These are phyloP conservation scores for Phialemonium atrogriseum DNA, from an alignment of 2,329 filamentous ascomycete genomes.

Conservation along the genomic window DNA sequence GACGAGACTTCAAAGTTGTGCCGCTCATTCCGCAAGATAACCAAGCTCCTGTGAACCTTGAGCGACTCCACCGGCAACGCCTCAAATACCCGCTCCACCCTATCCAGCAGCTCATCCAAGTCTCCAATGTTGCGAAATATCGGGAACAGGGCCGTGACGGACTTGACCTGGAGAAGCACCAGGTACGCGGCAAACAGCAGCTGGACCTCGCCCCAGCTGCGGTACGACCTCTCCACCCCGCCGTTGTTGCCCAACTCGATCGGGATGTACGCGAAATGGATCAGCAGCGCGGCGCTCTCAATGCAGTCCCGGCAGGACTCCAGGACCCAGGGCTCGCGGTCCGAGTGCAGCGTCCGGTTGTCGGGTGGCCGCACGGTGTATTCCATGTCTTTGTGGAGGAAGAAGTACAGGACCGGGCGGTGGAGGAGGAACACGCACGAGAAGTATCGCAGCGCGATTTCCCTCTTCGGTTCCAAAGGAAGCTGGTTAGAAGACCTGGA, in stretches of 20 bases:
- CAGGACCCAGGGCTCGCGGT: conserved; percentile 5
- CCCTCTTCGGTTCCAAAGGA: too few species aligned
- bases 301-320: conserved; percentile 6
- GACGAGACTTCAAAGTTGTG: conserved; percentile 5
- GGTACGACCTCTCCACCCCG: conserved; percentile 2
- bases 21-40: conserved; percentile 3
- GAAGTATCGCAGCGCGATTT: conserved; percentile 7
- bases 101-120: too few species aligned
- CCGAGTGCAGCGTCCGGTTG: neutral
- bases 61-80: too few species aligned
- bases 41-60: too few species aligned
- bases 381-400: conserved; percentile 6
- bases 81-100: too few species aligned
- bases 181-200: conserved; percentile 5
- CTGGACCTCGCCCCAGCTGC: conserved; percentile 5
- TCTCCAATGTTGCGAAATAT: conserved; percentile 4
- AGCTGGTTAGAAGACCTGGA: too few species aligned
- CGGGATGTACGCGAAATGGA: too few species aligned
- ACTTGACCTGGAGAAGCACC: conserved; percentile 5
- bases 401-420: conserved; percentile 6
- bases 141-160: conserved; percentile 2
- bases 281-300: conserved; percentile 4
- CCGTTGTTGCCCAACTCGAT: neutral
- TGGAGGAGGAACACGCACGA: conserved; percentile 6
- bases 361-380: conserved; percentile 5